phyloP scores from a whole-genome alignment of 2,329 filamentous ascomycete species.

The Aspergillus aculeatinus region DNA sequence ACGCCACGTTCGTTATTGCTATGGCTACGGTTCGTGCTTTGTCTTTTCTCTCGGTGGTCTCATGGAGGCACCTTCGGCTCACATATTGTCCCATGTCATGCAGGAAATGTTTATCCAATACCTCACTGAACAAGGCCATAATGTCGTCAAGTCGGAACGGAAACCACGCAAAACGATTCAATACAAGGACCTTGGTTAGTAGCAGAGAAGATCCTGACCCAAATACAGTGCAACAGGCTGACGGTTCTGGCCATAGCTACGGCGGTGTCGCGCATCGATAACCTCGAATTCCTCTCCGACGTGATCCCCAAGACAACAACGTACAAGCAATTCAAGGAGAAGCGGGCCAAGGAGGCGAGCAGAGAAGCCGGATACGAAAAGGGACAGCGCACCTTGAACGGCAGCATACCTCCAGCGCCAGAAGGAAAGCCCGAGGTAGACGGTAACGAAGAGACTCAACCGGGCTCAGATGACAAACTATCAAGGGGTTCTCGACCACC shows the following conservation, averaged over 20 bases:
- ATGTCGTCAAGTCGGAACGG: slow-evolving; percentile 83
- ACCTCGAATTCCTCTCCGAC: slow-evolving; percentile 91
- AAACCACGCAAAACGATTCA: slow-evolving; percentile 93
- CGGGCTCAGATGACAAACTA: slow-evolving; percentile 19
- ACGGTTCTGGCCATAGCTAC: slow-evolving; percentile 56
- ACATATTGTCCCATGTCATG: slow-evolving; percentile 1
- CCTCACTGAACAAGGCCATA: slow-evolving; percentile 78
- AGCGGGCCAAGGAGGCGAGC: slow-evolving; percentile 42
- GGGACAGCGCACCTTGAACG: slow-evolving; percentile 40
- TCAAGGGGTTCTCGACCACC: slow-evolving; percentile 34
- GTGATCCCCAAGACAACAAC: slow-evolving; percentile 83
- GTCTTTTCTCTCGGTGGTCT: not conserved
- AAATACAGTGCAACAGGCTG: slow-evolving; percentile 6
- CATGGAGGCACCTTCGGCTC: slow-evolving; percentile 4
- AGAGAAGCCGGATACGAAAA: slow-evolving; percentile 35
- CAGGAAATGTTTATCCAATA: slow-evolving; percentile 96
- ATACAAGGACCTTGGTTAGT: slow-evolving; percentile 84
- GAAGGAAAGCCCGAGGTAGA: slow-evolving; percentile 25
- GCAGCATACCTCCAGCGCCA: slow-evolving; percentile 17
- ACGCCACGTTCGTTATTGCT: slow-evolving; percentile 90
- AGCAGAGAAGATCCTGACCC: not conserved
- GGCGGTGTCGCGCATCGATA: slow-evolving; percentile 83
- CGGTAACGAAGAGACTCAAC: slow-evolving; percentile 15
- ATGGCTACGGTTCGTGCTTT: slow-evolving; percentile 71
- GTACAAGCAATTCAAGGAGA: slow-evolving; percentile 75